Conservation (phyloP, 2,329 filamentous ascomycete genomes). For the Metarhizium guizhouense region DNA sequence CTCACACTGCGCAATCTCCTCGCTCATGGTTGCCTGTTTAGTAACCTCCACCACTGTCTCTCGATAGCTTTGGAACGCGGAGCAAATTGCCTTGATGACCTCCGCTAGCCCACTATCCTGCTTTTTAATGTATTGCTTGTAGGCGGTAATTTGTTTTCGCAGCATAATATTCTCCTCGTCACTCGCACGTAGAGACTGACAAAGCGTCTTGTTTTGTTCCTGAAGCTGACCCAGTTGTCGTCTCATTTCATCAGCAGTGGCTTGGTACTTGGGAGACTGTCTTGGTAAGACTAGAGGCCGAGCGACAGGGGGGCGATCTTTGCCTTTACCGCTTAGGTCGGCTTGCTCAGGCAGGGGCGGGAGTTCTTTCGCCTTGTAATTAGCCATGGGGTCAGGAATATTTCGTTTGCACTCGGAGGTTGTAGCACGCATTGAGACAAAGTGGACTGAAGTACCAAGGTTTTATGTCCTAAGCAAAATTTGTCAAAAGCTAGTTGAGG, state of each 20-base stretch:
- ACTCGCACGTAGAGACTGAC: background rate
- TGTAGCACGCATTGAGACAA: background rate
- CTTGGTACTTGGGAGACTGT: background rate
- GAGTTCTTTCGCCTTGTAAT: background rate
- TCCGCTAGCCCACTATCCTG: background rate
- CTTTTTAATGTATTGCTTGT: background rate
- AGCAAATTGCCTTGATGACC: slow-evolving; percentile 2
- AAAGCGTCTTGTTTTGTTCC: slow-evolving; percentile 1
- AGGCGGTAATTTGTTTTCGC: background rate
- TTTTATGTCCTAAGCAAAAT: too few species aligned
- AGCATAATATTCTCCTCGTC: slow-evolving; percentile 3
- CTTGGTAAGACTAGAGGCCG: background rate
- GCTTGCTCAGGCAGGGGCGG: background rate
- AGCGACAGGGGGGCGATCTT: background rate
- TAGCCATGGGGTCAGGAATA: background rate
- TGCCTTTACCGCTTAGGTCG: background rate
- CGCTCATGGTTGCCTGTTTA: background rate
- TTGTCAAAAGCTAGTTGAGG: too few species aligned
- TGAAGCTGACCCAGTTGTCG: background rate
- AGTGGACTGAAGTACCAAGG: background rate
- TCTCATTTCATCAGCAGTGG: background rate
- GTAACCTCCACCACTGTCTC: background rate
- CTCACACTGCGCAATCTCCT: background rate
- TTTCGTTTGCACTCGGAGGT: too few species aligned
- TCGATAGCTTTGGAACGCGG: slow-evolving; percentile 6